These are phyloP conservation scores for Malus fusca DNA, from an alignment of 306 rosid genomes.

Conservation along the genomic window DNA sequence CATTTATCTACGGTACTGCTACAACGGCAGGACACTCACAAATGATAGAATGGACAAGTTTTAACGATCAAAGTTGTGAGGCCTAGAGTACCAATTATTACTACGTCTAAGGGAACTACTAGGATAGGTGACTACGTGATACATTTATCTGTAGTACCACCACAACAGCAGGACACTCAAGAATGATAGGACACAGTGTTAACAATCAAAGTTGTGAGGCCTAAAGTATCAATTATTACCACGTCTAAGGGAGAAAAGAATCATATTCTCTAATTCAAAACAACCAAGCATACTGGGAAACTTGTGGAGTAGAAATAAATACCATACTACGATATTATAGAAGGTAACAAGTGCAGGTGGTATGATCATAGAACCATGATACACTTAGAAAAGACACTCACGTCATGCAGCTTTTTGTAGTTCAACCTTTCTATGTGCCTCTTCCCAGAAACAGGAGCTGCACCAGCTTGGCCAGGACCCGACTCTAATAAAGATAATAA, in stretches of 20 bases:
- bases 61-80: background rate
- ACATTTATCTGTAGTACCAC: too few relatives aligned
- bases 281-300: background rate
- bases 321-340: background rate
- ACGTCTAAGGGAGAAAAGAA: background rate
- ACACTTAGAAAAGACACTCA: constrained; percentile 45
- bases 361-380: constrained; percentile 7
- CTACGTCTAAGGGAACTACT: background rate
- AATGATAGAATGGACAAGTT: background rate
- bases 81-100: background rate
- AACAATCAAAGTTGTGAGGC: background rate
- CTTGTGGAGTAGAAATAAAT: background rate
- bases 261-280: background rate
- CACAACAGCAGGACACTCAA: background rate
- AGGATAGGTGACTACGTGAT: too few relatives aligned
- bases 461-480: constrained; percentile 43
- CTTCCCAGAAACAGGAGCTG: constrained; percentile 41
- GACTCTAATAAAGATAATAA: constrained; percentile 44
- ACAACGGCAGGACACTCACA: background rate
- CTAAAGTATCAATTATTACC: background rate
- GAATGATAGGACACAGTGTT: background rate
- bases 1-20: background rate
- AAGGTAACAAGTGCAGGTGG: constrained; percentile 8
- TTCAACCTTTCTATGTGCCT: constrained; percentile 76
- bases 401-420: constrained; percentile 92